These are phyloP conservation scores for Blastomyces silverae DNA, from an alignment of 2,329 filamentous ascomycete species.

Conservation along the genomic window DNA sequence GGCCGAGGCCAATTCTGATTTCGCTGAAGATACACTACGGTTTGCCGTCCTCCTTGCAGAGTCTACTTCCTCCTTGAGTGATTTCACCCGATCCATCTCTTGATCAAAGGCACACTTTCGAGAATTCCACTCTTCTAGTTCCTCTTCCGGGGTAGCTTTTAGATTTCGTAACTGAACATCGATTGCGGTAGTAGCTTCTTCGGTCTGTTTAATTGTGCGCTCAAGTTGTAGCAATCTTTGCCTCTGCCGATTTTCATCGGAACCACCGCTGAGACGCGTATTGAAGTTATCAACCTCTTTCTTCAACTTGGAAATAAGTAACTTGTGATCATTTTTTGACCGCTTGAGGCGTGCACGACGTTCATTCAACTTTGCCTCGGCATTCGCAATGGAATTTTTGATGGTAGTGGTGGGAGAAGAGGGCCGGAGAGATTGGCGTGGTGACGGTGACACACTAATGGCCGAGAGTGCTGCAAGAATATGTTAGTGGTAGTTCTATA, in stretches of 20 bases:
- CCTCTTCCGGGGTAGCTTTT: constrained; percentile 52
- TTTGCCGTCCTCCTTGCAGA: constrained; percentile 47
- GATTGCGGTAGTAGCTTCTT: constrained; percentile 53
- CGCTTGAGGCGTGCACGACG: constrained; percentile 53
- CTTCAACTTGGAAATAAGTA: constrained; percentile 51
- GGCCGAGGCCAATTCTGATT: constrained; percentile 47
- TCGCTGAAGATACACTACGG: constrained; percentile 47
- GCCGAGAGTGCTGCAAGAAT: constrained; percentile 25
- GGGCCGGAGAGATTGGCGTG: constrained; percentile 54
- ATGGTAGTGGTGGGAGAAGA: constrained; percentile 59
- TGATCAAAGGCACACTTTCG: constrained; percentile 51
- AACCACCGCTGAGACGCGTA: constrained; percentile 52
- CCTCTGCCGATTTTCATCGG: constrained; percentile 56
- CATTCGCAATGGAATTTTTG: constrained; percentile 57
- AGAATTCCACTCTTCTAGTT: constrained; percentile 47
- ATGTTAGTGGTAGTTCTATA: constrained; percentile 6
- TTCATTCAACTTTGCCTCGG: constrained; percentile 55
- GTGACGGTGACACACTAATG: constrained; percentile 42
- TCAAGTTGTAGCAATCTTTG: constrained; percentile 56
- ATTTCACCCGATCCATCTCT: constrained; percentile 47
- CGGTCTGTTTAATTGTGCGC: constrained; percentile 57
- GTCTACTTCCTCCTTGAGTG: constrained; percentile 47
- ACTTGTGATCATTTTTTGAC: constrained; percentile 56
- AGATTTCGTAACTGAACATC: constrained; percentile 50
- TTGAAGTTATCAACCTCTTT: constrained; percentile 56